Percentiles rank a stretch among this genome's conserved stretches.
phyloP scores from a whole-genome alignment of 2,329 filamentous ascomycete species.

The Cryphonectria nitschkei region DNA sequence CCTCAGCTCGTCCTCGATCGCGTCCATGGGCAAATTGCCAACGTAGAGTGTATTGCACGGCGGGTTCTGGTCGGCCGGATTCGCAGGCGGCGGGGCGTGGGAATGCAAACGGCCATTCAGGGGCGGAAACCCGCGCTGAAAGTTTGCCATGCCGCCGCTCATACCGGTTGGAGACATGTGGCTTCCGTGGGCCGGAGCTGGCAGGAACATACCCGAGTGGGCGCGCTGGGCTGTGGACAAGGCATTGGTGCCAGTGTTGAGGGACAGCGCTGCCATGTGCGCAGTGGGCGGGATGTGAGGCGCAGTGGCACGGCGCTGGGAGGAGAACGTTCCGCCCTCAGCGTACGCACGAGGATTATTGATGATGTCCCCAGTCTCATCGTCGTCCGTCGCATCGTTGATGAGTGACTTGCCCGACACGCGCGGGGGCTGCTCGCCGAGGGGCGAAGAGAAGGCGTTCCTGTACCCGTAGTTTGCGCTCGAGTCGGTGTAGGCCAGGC shows the following conservation, averaged over 20 bases:
- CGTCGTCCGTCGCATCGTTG: constrained; percentile 67
- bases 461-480: constrained; percentile 54
- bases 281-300: constrained; percentile 68
- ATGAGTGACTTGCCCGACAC: constrained; percentile 73
- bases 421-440: constrained; percentile 59
- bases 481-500: constrained; percentile 61
- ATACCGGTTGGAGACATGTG: constrained; percentile 62
- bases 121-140: constrained; percentile 9
- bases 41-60: constrained; percentile 98
- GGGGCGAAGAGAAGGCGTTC: constrained; percentile 69
- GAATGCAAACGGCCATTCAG: constrained; percentile 3
- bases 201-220: constrained; percentile 40
- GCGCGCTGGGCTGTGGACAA: constrained; percentile 56
- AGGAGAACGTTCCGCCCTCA: constrained; percentile 61
- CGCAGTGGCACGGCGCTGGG: constrained; percentile 68
- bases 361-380: constrained; percentile 72
- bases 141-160: constrained; percentile 36
- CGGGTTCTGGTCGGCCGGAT: constrained; percentile 94
- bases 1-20: constrained; percentile 94
- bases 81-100: constrained; percentile 68
- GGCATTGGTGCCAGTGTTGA: constrained; percentile 65
- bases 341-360: constrained; percentile 75
- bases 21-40: constrained; percentile 91
- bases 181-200: constrained; percentile 45
- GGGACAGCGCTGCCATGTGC: constrained; percentile 70